Evolutionary conservation across 495 filamentous ascomycete genomes (phyloP).

Genomic region (Hyaloscypha hepaticicola): DNA sequence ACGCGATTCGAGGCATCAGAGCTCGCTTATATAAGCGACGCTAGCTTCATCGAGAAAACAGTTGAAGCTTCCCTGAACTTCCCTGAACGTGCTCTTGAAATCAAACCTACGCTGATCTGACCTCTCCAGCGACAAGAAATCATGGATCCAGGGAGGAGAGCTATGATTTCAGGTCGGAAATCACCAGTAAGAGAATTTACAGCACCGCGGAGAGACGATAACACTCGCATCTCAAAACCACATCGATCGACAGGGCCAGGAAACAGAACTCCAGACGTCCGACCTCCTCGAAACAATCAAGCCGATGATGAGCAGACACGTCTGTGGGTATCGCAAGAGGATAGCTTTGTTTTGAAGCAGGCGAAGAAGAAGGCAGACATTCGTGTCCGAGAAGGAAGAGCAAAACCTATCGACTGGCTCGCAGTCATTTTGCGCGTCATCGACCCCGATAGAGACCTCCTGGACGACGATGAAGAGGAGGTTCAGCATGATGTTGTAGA

Average conservation of each 20-base stretch:
- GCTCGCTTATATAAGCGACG: neutral
- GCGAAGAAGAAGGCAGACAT: slow-evolving; percentile 98
- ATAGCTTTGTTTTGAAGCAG: slow-evolving; percentile 93
- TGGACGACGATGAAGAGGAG: slow-evolving; percentile 89
- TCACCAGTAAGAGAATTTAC: slow-evolving; percentile 31
- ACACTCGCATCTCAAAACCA: slow-evolving; percentile 30
- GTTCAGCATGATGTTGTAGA: slow-evolving; percentile 70
- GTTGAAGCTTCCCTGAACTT: too few species aligned
- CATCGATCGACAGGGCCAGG: slow-evolving; percentile 16
- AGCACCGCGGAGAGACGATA: slow-evolving; percentile 28
- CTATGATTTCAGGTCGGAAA: slow-evolving; percentile 25
- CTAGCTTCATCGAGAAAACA: neutral
- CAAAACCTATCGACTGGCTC: slow-evolving; percentile 93
- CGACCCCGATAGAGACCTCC: slow-evolving; percentile 70
- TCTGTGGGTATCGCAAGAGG: slow-evolving; percentile 90
- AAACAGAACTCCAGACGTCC: slow-evolving; percentile 26
- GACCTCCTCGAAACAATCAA: slow-evolving; percentile 51
- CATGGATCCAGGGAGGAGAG: slow-evolving; percentile 32
- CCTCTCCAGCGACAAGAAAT: neutral
- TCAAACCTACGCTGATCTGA: too few species aligned
- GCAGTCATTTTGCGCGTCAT: slow-evolving; percentile 87
- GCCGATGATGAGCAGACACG: slow-evolving; percentile 76
- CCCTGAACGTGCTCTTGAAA: too few species aligned
- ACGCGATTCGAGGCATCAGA: neutral
- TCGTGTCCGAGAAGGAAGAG: slow-evolving; percentile 87